A percentile compares a stretch with the other conserved stretches of the same genome.
Evolutionary conservation across 2,329 filamentous ascomycete species (phyloP).

Genomic region (Aspergillaceae sp.): DNA sequence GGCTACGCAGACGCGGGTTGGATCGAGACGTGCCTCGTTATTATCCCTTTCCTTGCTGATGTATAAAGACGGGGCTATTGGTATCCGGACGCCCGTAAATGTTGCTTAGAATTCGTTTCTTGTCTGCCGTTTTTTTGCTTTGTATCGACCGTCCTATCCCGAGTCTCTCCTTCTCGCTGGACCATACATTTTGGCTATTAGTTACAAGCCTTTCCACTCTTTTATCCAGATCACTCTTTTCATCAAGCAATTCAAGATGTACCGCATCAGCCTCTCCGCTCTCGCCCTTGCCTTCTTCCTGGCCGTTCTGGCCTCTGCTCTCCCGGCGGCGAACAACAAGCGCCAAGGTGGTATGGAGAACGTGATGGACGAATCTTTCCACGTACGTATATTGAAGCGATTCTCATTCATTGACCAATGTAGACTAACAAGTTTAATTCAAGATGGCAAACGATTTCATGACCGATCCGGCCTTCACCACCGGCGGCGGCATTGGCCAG

Average conservation of each 20-base stretch:
- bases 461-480: conserved; percentile 1
- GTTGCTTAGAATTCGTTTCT: no score
- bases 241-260: conserved; percentile 15
- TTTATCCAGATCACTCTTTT: conserved; percentile 2
- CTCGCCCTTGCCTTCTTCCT: conserved; percentile 22
- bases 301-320: conserved; percentile 20
- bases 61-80: no score
- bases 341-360: background rate
- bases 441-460: conserved; percentile 9
- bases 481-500: conserved; percentile 6
- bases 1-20: no score
- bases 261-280: conserved; percentile 23
- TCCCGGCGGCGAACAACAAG: conserved; percentile 12
- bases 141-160: no score
- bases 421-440: background rate
- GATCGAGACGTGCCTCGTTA: no score
- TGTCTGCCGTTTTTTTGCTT: no score
- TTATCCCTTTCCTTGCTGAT: no score
- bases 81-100: no score
- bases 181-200: background rate
- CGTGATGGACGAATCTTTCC: background rate
- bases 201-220: conserved; percentile 8
- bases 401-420: background rate
- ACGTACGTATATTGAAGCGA: background rate
- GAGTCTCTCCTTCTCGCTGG: background rate